Evolutionary conservation across 2,329 filamentous ascomycete genomes (phyloP), one percentile per base, ranked within the genome.

Genomic region (Cryoendolithus antarcticus): DNA sequence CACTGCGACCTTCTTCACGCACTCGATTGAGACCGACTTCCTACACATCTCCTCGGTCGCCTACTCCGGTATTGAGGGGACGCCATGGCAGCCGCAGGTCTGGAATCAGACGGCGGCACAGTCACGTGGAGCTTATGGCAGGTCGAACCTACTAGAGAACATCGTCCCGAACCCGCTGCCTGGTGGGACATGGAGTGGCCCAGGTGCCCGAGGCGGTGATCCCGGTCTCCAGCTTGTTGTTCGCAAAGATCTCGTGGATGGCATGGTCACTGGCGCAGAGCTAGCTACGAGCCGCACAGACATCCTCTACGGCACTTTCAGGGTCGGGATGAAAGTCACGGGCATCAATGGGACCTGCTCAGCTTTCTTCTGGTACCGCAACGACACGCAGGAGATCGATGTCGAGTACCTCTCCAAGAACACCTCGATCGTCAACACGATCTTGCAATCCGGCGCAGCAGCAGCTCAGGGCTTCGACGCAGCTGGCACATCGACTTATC

Each of bases 301-400:
- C 51, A 64, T 84, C 50, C 62, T 74, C n/a, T 82, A 75, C 53
- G 83, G 83, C 2, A 80, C 72, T 15, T 88, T 80, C 50, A 66
- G 82, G 11, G 73, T 76, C 2, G 72, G 71, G 29, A 78, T 86
- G 65, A 80, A 75, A 59, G 58, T 80, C 40, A 75, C 77, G 0
- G 60, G 61, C 30, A 62, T 72, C 5, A 61, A 66, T 1, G 82
- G 82, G 19, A 88, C 83, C 1, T 88, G 82, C 56, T 77, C 74
- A 24, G 82, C 82, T 5, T 86, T 88, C 62, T 88, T 86, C 60
- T 89, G 81, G 80, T 86, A 84, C 58, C 75, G 74, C 61, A 84
- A 86, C 57, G 77, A 88, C 58, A 81, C 79, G 1, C 77, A 83
- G 53, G 82, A 88, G 52, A 85, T 88, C 50, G 82, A 88, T 55